Conservation (phyloP, 1,284 basidiomycete genomes). For the Thecaphora thlaspeos region DNA sequence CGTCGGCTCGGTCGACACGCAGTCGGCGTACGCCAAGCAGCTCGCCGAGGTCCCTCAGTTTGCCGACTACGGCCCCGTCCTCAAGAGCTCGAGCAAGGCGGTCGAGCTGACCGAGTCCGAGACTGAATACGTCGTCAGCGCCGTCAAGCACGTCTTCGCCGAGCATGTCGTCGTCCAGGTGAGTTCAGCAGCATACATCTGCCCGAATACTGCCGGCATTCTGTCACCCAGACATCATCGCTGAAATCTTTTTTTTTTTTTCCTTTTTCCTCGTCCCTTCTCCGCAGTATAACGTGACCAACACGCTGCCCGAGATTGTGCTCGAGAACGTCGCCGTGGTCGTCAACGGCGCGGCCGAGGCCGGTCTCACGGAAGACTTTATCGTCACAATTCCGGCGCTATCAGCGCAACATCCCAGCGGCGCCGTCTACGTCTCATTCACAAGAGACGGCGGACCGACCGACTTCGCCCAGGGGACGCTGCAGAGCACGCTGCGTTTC, state of each 20-base stretch:
- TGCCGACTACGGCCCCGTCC: conserved; percentile 76
- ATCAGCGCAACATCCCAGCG: conserved; percentile 68
- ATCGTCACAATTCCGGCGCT: conserved; percentile 78
- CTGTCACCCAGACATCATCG: no score
- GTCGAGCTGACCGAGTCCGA: conserved; percentile 89
- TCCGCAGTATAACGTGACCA: conserved; percentile 87
- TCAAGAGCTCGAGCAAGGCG: conserved; percentile 81
- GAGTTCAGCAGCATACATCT: neutral
- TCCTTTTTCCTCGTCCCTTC: no score
- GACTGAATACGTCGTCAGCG: conserved; percentile 95
- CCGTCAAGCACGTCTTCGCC: conserved; percentile 95
- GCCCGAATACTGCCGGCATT: no score
- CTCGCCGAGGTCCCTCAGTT: conserved; percentile 84
- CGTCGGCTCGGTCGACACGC: conserved; percentile 14
- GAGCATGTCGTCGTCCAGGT: conserved; percentile 73
- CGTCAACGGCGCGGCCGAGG: conserved; percentile 81
- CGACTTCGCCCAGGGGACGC: conserved; percentile 79
- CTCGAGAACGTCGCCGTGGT: conserved; percentile 79
- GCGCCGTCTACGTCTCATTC: conserved; percentile 89
- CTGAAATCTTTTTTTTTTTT: no score
- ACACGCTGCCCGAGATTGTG: conserved; percentile 97
- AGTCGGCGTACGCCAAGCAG: conserved; percentile 75
- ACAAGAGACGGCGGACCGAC: conserved; percentile 71
- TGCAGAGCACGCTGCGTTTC: conserved; percentile 91
- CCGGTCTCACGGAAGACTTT: conserved; percentile 85